Evolutionary conservation across 306 rosid genomes (phyloP).

Genomic region (Rosa multiflora): DNA sequence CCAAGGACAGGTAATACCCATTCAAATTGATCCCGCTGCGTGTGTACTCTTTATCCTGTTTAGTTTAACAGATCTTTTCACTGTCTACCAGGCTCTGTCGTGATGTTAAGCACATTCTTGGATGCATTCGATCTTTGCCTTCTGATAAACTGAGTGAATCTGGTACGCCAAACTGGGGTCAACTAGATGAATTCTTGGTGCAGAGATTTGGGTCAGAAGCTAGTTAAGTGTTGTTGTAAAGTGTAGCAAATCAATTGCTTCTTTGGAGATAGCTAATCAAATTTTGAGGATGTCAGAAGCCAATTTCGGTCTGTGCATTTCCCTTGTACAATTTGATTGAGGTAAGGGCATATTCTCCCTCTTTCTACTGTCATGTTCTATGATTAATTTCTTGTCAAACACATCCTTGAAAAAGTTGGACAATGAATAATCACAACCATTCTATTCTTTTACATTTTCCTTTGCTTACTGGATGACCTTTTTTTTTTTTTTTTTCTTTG

Average conservation of each 20-base stretch:
- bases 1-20: constrained; percentile 66
- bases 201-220: constrained; percentile 76
- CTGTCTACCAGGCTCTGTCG: constrained; percentile 58
- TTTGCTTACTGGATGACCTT: constrained; percentile 5
- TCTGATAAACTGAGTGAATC: constrained; percentile 63
- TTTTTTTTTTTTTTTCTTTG: neutral
- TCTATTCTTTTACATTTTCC: neutral
- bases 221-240: constrained; percentile 48
- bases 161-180: constrained; percentile 88
- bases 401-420: neutral
- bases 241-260: constrained; percentile 49
- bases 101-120: constrained; percentile 89
- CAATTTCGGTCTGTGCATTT: constrained; percentile 34
- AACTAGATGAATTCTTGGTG: constrained; percentile 83
- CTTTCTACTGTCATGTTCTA: constrained; percentile 3
- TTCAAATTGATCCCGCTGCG: neutral
- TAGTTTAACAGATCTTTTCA: neutral
- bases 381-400: neutral
- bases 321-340: constrained; percentile 41
- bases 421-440: no score
- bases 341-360: constrained; percentile 18
- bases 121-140: constrained; percentile 91
- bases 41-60: neutral
- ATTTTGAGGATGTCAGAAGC: constrained; percentile 32
- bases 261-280: constrained; percentile 48